A percentile compares a stretch with the other conserved stretches of the same genome.
Evolutionary conservation across 148 eudicot genomes (phyloP).

Genomic region (Cornus kousa): DNA sequence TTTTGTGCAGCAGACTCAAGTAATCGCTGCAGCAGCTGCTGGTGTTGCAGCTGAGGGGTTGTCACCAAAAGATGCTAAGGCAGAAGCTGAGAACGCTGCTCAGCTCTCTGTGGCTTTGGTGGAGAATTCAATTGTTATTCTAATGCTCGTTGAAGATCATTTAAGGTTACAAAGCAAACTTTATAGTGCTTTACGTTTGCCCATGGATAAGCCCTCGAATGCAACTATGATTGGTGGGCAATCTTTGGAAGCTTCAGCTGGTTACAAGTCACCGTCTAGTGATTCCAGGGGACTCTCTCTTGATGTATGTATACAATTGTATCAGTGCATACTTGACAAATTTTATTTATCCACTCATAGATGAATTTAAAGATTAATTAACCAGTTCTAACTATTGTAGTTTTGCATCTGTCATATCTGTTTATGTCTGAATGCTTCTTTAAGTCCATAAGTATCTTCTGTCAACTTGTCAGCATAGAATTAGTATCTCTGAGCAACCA

Average conservation of each 20-base stretch:
- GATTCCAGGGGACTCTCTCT: constrained; percentile 67
- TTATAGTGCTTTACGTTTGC: constrained; percentile 38
- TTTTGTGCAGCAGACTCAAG: constrained; percentile 76
- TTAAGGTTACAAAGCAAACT: constrained; percentile 86
- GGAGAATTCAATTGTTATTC: constrained; percentile 93
- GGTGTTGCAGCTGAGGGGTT: constrained; percentile 90
- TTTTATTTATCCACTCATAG: neutral
- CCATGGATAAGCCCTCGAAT: constrained; percentile 33
- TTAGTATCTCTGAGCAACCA: neutral
- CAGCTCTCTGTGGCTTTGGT: constrained; percentile 97
- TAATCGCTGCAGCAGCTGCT: constrained; percentile 98
- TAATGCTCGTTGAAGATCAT: constrained; percentile 99
- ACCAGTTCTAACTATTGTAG: neutral
- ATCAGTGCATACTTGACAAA: neutral
- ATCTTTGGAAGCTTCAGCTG: constrained; percentile 35
- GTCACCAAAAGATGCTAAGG: constrained; percentile 80
- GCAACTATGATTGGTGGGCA: constrained; percentile 41
- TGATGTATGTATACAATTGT: constrained; percentile 55
- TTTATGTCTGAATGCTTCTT: neutral
- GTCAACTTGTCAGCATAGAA: neutral
- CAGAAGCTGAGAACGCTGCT: constrained; percentile 90
- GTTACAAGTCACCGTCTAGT: constrained; percentile 45
- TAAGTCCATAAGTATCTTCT: neutral
- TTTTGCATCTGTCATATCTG: neutral
- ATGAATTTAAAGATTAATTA: neutral